Evolutionary conservation across 225 moss, liverwort and hornwort species (phyloP).

Genomic region (Ulota crispa): DNA sequence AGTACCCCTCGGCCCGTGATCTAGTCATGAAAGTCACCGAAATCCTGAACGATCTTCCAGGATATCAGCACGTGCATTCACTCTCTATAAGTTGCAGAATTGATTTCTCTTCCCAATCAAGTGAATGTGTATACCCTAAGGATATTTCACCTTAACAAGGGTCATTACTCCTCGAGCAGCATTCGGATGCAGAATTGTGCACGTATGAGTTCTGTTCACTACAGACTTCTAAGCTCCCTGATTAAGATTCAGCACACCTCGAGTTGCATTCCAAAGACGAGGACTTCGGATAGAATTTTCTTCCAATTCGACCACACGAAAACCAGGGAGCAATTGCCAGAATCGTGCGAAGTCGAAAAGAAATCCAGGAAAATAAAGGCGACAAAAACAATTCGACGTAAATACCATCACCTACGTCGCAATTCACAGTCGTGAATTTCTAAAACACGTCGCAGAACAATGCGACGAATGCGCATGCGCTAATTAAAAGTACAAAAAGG

Average conservation of each 20-base stretch:
- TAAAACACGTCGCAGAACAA: not conserved
- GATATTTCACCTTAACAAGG: not conserved
- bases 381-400: not conserved
- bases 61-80: not conserved
- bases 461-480: not conserved
- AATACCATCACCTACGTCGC: not conserved
- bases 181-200: not conserved
- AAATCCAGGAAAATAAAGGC: not conserved
- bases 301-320: slow-evolving; percentile 4
- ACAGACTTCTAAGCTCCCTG: not conserved
- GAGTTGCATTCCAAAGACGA: not conserved
- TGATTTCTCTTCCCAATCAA: not conserved
- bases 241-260: not conserved
- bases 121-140: not conserved
- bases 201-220: not conserved
- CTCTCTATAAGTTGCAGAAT: not conserved
- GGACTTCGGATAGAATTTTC: not conserved
- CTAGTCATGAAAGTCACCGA: not conserved
- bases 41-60: slow-evolving; percentile 1
- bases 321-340: not conserved
- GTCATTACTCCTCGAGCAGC: not conserved
- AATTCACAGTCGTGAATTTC: not conserved
- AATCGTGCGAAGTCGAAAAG: not conserved
- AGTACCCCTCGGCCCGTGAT: not conserved
- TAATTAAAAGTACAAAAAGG: not conserved